Conservation (phyloP, 2,329 filamentous ascomycete species). For the Clonostachys rosea region DNA sequence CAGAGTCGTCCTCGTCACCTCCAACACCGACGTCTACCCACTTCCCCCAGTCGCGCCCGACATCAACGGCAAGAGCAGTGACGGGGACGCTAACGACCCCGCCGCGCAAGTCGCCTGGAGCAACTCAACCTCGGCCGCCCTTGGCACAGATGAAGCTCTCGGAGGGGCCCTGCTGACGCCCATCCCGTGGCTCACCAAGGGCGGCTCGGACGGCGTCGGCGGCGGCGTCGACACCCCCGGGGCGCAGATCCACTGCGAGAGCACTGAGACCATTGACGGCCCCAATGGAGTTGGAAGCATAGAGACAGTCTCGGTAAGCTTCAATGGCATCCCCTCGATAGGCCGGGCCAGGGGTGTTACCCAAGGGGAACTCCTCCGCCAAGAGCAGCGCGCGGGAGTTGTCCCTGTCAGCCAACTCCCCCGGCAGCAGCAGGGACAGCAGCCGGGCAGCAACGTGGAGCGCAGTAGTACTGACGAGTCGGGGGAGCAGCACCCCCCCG, state of each 20-base stretch:
- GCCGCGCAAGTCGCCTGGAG: conserved; percentile 38
- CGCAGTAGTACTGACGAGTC: conserved; percentile 3
- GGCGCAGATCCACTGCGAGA: conserved; percentile 59
- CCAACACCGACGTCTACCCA: conserved; percentile 74
- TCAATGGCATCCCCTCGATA: conserved; percentile 63
- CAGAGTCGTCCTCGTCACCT: conserved; percentile 86
- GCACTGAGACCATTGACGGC: conserved; percentile 75
- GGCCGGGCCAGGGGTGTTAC: conserved; percentile 56
- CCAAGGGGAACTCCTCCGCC: conserved; percentile 79
- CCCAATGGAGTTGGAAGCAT: conserved; percentile 75
- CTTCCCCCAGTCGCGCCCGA: conserved; percentile 65
- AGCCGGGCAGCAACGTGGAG: conserved; percentile 4
- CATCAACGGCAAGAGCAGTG: conserved; percentile 59
- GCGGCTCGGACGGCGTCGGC: conserved; percentile 1
- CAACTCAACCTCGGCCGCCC: conserved; percentile 29
- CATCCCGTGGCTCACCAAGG: conserved; percentile 75
- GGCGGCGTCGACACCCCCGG: conserved; percentile 8
- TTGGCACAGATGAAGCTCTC: conserved; percentile 83
- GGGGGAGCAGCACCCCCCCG: neutral
- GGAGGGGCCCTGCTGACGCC: conserved; percentile 90
- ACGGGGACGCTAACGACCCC: conserved; percentile 31
- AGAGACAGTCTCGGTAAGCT: conserved; percentile 73
- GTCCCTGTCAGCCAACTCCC: conserved; percentile 63
- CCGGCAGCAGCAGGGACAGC: conserved; percentile 25
- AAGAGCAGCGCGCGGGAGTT: conserved; percentile 79